Conservation (phyloP, 192 early-diverging fungal species). For the Entomortierella chlamydospora region DNA sequence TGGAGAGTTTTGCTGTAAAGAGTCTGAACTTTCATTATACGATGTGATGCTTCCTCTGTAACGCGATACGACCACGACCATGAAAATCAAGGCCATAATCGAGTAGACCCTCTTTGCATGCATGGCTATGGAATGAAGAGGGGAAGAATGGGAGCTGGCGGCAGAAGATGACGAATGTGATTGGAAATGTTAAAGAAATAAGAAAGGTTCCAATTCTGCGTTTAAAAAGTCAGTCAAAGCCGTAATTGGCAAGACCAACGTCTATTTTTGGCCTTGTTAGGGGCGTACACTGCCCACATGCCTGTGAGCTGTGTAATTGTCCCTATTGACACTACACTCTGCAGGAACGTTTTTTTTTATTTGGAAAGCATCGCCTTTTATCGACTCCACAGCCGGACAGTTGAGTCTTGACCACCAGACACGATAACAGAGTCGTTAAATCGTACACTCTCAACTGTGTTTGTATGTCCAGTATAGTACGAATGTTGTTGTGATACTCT, state of each 20-base stretch:
- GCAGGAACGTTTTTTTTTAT: too few relatives aligned
- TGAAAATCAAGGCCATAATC: slow-evolving; percentile 36
- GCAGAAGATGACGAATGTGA: too few relatives aligned
- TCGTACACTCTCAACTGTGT: slow-evolving; percentile 56
- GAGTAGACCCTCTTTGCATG: slow-evolving; percentile 22
- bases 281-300: too few relatives aligned
- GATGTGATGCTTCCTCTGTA: slow-evolving; percentile 1
- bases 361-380: too few relatives aligned
- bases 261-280: too few relatives aligned
- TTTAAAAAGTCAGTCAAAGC: too few relatives aligned
- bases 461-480: slow-evolving; percentile 60
- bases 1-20: background rate
- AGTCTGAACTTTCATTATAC: background rate
- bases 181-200: background rate
- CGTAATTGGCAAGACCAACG: too few relatives aligned
- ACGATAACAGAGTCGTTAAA: slow-evolving; percentile 60
- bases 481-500: slow-evolving; percentile 74
- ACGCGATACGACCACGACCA: slow-evolving; percentile 25
- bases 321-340: too few relatives aligned
- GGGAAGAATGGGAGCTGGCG: background rate
- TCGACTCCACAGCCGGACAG: slow-evolving; percentile 75
- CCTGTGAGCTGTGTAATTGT: too few relatives aligned
- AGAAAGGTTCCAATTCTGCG: too few relatives aligned
- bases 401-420: slow-evolving; percentile 71
- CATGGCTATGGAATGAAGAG: slow-evolving; percentile 21